Conservation (phyloP, 179 eudicot genomes). For the Patellifolia procumbens region DNA sequence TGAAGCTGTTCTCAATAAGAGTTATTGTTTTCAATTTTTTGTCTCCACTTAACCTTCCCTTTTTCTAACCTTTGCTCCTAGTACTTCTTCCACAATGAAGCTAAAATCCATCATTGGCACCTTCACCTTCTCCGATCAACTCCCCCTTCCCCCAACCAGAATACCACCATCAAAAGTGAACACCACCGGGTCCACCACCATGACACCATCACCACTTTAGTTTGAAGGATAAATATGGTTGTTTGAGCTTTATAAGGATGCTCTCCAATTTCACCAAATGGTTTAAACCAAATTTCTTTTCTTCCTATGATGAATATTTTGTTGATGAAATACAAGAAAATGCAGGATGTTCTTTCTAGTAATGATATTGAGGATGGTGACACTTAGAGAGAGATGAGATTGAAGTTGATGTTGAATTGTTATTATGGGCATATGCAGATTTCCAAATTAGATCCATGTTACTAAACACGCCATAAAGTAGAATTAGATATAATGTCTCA, state of each 20-base stretch:
- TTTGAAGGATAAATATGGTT: background rate
- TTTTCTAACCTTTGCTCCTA: background rate
- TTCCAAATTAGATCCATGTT: too few relatives aligned
- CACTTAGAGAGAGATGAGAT: background rate
- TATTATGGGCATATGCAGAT: background rate
- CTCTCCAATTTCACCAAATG: background rate
- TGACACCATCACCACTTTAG: too few relatives aligned
- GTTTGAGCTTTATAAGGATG: background rate
- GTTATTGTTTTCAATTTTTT: background rate
- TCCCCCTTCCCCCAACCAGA: background rate
- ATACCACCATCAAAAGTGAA: background rate
- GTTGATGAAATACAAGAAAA: background rate
- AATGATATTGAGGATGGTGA: background rate
- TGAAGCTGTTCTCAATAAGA: background rate
- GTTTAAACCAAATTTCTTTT: background rate
- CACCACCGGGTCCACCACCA: background rate
- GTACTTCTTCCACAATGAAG: background rate
- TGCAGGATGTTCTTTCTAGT: background rate
- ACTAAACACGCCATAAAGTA: too few relatives aligned
- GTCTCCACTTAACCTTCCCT: background rate
- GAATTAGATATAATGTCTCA: too few relatives aligned
- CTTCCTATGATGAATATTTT: background rate
- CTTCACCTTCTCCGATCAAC: background rate
- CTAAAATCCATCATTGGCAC: background rate
- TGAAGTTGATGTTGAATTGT: background rate